Base-by-base conservation (phyloP, 805 yeast species). In the Saturnispora quitensis region DNA sequence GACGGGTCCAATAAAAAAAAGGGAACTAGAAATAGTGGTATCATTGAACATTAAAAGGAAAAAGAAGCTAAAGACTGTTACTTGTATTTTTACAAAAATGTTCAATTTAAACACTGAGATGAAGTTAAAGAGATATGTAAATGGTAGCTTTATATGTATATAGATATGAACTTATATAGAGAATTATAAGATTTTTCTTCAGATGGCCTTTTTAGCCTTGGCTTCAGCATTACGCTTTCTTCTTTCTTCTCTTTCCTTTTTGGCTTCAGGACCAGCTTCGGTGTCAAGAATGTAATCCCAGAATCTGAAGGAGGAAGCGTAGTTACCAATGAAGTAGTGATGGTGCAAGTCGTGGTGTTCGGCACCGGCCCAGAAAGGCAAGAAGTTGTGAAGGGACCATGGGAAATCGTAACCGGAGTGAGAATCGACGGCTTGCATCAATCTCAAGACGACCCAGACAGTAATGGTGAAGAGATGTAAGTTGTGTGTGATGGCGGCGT, bases 291-390 rank as follows among this genome's bases (percentile, higher is more conserved):
- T 56, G 58, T 58, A 74, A 57, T 78, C 84, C 77, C 80, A 77
- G 78, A 80, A 76, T 61, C 81, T 74, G 67, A 78, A 78, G 27
- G 77, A 71, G 40, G 80, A 74, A 25, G 83, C 79, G 57, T 78
- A 78, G 59, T 75, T 75, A 18, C 84, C 84, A 54, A 78, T 77
- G 56, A 78, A 78, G 62, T 73, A 75, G 58, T 77, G 84, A 56
- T 78, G 84, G 57, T 78, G 84, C 53, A 73, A 72, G 59, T 78
- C 84, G 59, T 78, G 84, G 59, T 78, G 84, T 52, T 75, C 81
- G 38, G 82, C 82, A 33, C 83, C 84, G 9, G 84, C 82, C 84
- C 84, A 78, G 64, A 78, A 72, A 43, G 84, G 84, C n/a, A 78
- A 48, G 61, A 77, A 69, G 52, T 76, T 63, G 62, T 78, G 76